phyloP scores from a whole-genome alignment of 2,329 filamentous ascomycete genomes.

The Botrytis fragariae region DNA sequence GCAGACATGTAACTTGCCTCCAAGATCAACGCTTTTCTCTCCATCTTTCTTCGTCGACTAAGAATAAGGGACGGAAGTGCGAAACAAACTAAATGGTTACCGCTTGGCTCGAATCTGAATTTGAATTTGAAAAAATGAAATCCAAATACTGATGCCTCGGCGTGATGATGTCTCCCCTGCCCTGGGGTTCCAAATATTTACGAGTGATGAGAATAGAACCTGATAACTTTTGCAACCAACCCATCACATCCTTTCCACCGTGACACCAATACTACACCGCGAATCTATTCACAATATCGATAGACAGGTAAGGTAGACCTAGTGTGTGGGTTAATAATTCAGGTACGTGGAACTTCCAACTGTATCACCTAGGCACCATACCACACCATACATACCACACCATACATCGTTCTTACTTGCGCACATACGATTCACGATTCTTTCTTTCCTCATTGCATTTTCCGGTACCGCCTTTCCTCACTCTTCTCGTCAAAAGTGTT shows the following conservation, averaged over 20 bases:
- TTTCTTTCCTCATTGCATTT: neutral
- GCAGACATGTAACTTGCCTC: neutral
- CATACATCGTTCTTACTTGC: neutral
- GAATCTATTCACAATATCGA: neutral
- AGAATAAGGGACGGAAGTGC: neutral
- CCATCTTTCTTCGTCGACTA: neutral
- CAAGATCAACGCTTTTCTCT: neutral
- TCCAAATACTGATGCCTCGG: neutral
- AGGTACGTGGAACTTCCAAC: constrained; percentile 5
- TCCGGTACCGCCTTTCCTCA: neutral
- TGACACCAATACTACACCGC: neutral
- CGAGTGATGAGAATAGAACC: neutral
- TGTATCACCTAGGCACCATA: neutral
- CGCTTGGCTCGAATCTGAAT: neutral
- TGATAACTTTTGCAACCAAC: neutral
- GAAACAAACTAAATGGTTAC: neutral
- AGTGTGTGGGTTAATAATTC: neutral
- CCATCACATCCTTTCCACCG: neutral
- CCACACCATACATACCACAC: too few relatives aligned
- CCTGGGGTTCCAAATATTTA: neutral
- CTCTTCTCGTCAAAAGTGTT: neutral
- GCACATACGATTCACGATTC: constrained; percentile 3
- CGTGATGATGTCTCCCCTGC: neutral
- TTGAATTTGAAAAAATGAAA: too few relatives aligned
- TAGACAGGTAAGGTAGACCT: neutral